These are phyloP conservation scores for Phytopythium cucurbitacearum DNA, from an alignment of 352 stramenopile genomes.

Conservation along the genomic window DNA sequence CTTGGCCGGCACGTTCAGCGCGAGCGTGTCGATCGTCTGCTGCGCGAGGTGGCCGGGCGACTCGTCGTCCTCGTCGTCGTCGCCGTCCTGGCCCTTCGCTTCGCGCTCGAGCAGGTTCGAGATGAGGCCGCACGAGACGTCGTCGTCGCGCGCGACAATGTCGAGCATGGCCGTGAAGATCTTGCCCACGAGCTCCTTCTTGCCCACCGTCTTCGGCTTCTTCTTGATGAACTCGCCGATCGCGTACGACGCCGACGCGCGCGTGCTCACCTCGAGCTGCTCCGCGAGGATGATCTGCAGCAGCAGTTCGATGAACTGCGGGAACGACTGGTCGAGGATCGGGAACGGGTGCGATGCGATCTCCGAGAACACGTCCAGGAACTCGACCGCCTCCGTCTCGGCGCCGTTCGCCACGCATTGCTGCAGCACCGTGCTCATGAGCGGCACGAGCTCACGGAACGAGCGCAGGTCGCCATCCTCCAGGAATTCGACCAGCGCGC, in stretches of 20 bases:
- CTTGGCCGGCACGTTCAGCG: slow-evolving; percentile 76
- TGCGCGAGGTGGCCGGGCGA: slow-evolving; percentile 77
- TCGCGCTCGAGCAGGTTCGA: slow-evolving; percentile 77
- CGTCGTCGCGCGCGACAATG: slow-evolving; percentile 72
- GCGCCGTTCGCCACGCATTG: slow-evolving; percentile 76
- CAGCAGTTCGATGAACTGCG: slow-evolving; percentile 77
- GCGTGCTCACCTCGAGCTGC: slow-evolving; percentile 73
- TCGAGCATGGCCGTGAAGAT: slow-evolving; percentile 87
- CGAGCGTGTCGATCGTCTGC: slow-evolving; percentile 82
- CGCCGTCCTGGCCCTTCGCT: slow-evolving; percentile 36
- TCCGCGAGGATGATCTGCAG: slow-evolving; percentile 78
- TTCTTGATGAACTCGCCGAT: slow-evolving; percentile 87
- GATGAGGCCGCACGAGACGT: slow-evolving; percentile 80
- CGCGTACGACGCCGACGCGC: slow-evolving; percentile 73
- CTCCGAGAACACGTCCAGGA: slow-evolving; percentile 85
- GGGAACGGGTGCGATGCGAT: slow-evolving; percentile 82
- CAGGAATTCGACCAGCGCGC: slow-evolving; percentile 76
- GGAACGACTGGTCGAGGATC: slow-evolving; percentile 77
- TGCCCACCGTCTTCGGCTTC: slow-evolving; percentile 87
- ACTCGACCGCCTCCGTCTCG: slow-evolving; percentile 80
- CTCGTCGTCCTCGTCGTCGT: slow-evolving; percentile 80
- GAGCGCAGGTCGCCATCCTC: slow-evolving; percentile 63
- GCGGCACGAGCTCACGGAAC: slow-evolving; percentile 73
- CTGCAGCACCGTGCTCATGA: slow-evolving; percentile 85
- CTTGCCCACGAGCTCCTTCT: slow-evolving; percentile 76